Conservation (phyloP, 1,139 yeast species). For the Debaryomyces sp. region DNA sequence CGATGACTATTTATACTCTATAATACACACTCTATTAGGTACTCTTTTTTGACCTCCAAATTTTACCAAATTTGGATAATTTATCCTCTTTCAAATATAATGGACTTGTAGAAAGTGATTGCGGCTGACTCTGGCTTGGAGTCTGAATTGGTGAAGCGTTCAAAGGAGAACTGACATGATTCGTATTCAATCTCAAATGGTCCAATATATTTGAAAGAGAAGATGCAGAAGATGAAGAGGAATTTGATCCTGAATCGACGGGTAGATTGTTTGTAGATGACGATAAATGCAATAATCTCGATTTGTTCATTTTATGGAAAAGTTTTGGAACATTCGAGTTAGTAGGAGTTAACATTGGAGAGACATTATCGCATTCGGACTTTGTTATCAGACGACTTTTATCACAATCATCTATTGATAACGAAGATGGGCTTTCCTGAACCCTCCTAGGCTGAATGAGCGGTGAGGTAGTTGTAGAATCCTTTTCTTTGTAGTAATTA, state of each 20-base stretch:
- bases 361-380: background rate
- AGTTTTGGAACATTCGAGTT: slow-evolving; percentile 4
- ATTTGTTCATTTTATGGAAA: slow-evolving; percentile 2
- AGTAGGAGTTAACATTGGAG: slow-evolving; percentile 5
- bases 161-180: slow-evolving; percentile 2
- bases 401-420: background rate
- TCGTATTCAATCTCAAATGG: slow-evolving; percentile 23
- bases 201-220: slow-evolving; percentile 32
- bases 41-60: slow-evolving; percentile 13
- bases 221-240: slow-evolving; percentile 20
- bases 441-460: background rate
- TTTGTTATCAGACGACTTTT: background rate
- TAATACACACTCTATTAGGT: slow-evolving; percentile 7
- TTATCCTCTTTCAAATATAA: slow-evolving; percentile 5
- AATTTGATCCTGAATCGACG: slow-evolving; percentile 1
- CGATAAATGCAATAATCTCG: slow-evolving; percentile 6
- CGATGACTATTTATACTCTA: slow-evolving; percentile 3
- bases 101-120: slow-evolving; percentile 11
- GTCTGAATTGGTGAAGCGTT: slow-evolving; percentile 2
- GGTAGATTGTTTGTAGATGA: slow-evolving; percentile 6
- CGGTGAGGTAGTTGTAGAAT: slow-evolving; percentile 3
- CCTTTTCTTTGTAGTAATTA: slow-evolving; percentile 13
- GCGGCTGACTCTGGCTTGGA: slow-evolving; percentile 2
- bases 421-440: slow-evolving; percentile 5
- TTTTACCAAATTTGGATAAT: slow-evolving; percentile 10